These are phyloP conservation scores for Danielia oregonensis DNA, from an alignment of 805 yeast species.

Conservation along the genomic window DNA sequence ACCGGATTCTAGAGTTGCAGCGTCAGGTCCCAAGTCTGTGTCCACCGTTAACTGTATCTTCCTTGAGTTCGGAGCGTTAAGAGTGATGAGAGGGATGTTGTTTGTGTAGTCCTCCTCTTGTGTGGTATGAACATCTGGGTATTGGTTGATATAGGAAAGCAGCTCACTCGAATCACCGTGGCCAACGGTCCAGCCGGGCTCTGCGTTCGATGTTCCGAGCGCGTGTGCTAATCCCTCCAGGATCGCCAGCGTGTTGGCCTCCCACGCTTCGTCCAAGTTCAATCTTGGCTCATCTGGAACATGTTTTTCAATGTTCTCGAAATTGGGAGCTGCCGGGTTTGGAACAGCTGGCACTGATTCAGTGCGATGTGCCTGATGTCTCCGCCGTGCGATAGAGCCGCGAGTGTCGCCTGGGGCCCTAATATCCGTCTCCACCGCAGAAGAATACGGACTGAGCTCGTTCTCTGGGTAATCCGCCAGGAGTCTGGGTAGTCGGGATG, in stretches of 20 bases:
- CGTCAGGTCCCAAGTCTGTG: background rate
- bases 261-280: background rate
- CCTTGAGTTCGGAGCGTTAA: conserved; percentile 4
- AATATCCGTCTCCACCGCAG: too few relatives aligned
- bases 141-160: background rate
- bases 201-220: conserved; percentile 2
- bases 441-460: too few relatives aligned
- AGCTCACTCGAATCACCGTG: background rate
- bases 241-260: background rate
- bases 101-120: conserved; percentile 1
- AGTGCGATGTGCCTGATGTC: background rate
- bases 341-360: too few relatives aligned
- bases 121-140: conserved; percentile 1
- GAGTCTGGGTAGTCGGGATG: too few relatives aligned
- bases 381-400: background rate
- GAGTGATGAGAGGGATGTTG: conserved; percentile 16
- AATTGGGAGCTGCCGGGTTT: background rate
- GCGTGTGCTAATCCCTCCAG: conserved; percentile 1
- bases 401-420: too few relatives aligned
- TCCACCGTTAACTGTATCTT: background rate
- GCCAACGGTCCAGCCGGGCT: conserved; percentile 1
- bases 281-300: background rate
- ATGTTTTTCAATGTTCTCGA: background rate
- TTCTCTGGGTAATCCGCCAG: too few relatives aligned
- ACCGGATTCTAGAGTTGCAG: conserved; percentile 9